Conservation (phyloP, 129 eudicot species). For the Tagetes erecta region DNA sequence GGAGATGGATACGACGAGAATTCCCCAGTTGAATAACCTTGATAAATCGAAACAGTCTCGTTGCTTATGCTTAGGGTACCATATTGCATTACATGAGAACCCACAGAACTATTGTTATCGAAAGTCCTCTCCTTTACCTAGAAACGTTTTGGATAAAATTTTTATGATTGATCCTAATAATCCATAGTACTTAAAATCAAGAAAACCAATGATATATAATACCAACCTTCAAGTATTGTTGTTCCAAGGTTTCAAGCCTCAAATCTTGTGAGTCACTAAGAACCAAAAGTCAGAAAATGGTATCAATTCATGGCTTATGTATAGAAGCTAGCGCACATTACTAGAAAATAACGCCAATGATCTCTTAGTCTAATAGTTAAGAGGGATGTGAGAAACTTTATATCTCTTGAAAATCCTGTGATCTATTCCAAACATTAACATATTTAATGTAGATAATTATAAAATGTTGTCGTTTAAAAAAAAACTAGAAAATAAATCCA, state of each 20-base stretch:
- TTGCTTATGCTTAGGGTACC: constrained; percentile 35
- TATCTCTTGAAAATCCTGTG: background rate
- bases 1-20: too few species aligned
- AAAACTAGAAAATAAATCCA: too few species aligned
- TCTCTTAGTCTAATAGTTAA: too few species aligned
- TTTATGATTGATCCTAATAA: background rate
- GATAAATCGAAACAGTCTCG: constrained; percentile 36
- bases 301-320: too few species aligned
- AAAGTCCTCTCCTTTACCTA: constrained; percentile 46
- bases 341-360: too few species aligned
- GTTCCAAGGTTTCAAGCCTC: constrained; percentile 58
- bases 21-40: constrained; percentile 38
- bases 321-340: too few species aligned
- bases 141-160: constrained; percentile 7
- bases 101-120: background rate
- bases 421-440: too few species aligned
- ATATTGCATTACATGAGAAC: constrained; percentile 62
- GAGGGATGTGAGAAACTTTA: too few species aligned
- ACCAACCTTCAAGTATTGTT: constrained; percentile 61
- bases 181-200: background rate
- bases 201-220: background rate
- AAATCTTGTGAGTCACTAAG: constrained; percentile 74
- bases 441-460: too few species aligned
- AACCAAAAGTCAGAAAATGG: background rate
- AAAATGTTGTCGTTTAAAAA: too few species aligned